A percentile compares a stretch with the other conserved stretches of the same genome.
Conservation (phyloP, 192 early-diverging fungal species). For the Podila epicladia region DNA sequence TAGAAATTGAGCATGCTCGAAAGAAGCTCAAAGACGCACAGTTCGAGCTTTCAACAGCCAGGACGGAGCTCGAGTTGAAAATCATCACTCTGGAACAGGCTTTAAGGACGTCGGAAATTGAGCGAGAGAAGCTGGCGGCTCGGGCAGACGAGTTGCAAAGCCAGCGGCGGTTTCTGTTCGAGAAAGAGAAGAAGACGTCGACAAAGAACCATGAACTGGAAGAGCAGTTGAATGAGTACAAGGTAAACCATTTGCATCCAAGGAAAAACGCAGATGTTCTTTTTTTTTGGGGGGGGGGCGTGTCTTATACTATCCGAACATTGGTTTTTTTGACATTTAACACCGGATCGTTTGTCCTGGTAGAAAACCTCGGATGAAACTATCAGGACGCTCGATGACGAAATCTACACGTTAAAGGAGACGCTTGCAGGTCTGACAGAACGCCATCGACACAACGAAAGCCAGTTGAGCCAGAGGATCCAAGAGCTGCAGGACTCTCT, state of each 20-base stretch:
- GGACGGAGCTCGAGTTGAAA: slow-evolving; percentile 35
- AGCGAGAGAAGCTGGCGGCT: slow-evolving; percentile 43
- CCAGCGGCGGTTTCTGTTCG: slow-evolving; percentile 65
- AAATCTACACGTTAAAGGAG: slow-evolving; percentile 36
- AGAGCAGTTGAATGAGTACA: slow-evolving; percentile 9
- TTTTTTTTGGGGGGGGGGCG: neutral
- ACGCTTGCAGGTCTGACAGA: slow-evolving; percentile 24
- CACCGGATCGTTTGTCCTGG: neutral
- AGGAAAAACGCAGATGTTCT: neutral
- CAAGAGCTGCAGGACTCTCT: slow-evolving; percentile 26
- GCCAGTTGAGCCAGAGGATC: slow-evolving; percentile 25
- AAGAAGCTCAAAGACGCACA: slow-evolving; percentile 37
- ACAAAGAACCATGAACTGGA: slow-evolving; percentile 26
- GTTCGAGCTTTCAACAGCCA: slow-evolving; percentile 41
- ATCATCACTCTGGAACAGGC: slow-evolving; percentile 37
- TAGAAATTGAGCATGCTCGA: slow-evolving; percentile 35
- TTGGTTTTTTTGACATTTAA: neutral
- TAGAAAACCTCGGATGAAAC: slow-evolving; percentile 35
- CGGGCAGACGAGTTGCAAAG: slow-evolving; percentile 67
- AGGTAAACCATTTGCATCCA: slow-evolving; percentile 12
- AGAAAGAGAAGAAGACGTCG: slow-evolving; percentile 58
- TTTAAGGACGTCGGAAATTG: slow-evolving; percentile 20
- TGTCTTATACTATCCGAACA: no score
- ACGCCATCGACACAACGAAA: slow-evolving; percentile 28
- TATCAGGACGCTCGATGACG: slow-evolving; percentile 28